These are phyloP conservation scores for Capniomyces stellatus DNA, from an alignment of 371 early-diverging fungal species.

Conservation along the genomic window DNA sequence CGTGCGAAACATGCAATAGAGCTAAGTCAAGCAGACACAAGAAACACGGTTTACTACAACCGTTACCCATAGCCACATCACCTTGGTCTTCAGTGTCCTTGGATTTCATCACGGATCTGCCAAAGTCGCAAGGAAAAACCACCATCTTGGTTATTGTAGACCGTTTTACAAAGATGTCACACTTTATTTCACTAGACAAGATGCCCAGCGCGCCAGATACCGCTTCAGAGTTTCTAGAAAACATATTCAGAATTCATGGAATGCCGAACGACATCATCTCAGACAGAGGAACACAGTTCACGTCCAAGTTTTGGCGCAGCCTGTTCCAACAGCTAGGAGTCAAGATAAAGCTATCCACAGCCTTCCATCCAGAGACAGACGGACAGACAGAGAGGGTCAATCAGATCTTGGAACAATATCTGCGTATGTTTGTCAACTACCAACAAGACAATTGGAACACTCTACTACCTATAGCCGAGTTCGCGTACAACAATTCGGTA, in stretches of 20 bases:
- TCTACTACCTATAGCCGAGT: not conserved
- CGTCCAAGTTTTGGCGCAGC: slow-evolving; percentile 1
- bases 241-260: not conserved
- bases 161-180: slow-evolving; percentile 25
- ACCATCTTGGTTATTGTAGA: slow-evolving; percentile 29
- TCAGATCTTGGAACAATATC: not conserved
- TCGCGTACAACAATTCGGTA: slow-evolving; percentile 2
- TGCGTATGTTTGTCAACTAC: not conserved
- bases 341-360: not conserved
- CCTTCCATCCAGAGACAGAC: slow-evolving; percentile 2
- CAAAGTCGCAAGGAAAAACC: slow-evolving; percentile 13
- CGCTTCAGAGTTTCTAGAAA: not conserved
- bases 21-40: not conserved
- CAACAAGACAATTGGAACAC: not conserved
- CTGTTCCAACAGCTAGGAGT: not conserved
- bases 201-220: slow-evolving; percentile 2
- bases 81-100: slow-evolving; percentile 27
- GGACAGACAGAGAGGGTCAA: slow-evolving; percentile 1
- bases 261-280: slow-evolving; percentile 1
- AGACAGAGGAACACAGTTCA: slow-evolving; percentile 1
- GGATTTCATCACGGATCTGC: slow-evolving; percentile 31
- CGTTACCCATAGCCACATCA: slow-evolving; percentile 8
- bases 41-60: slow-evolving; percentile 5
- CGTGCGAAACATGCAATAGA: slow-evolving; percentile 1
- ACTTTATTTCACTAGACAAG: slow-evolving; percentile 19